Base-by-base conservation (phyloP, 257 asterid species). In the Solanum sejunctum region DNA sequence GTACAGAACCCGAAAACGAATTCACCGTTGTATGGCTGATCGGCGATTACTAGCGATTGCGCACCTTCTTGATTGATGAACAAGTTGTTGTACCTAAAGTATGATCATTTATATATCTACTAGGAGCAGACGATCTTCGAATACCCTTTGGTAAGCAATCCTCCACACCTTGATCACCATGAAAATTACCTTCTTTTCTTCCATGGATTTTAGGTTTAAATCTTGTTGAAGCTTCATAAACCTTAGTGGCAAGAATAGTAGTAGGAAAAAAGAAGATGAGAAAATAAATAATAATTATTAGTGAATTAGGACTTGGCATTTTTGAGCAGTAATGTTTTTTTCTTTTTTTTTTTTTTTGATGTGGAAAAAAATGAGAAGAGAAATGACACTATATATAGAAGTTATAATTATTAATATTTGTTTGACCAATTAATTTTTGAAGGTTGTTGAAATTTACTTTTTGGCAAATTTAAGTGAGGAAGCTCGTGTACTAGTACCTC, bases 141-240 rank as follows among this genome's bases (percentile, higher is more conserved):
- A 89, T 86, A 43, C 96, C 96, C 83, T 92, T 92, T 13, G 97
- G 97, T 92, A 91, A 55, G 85, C 97, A 92, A 39, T 89, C 85
- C 84, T 92, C 93, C 41, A 91, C 77, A 16, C 85, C 90, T 77
- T 88, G 85, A 20, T 88, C 88, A 41, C 84, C 89, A 6, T 58
- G 84, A 6, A 43, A 15, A 8, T 81, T 72, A 18, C 47, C 81
- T 6, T 80, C 75, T 2, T 45, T 86, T 78, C 84, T 70, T 43
- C 23, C 17, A 43, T 36, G 45, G 16, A 80, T 83, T 55, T 87
- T 86, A 12, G 92, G 92, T 18, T 81, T 84, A 64, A 90, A 88
- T 18, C 10, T 87, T 83, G 43, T 82, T 67, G 64, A 81, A 87
- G 72, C 70, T 92, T 80, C 20, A 6, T 66, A 12, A 63, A 26